Evolutionary conservation across 176 grass and related monocot species (phyloP), one percentile per base, ranked within the genome.

Genomic region (Carex pumila): DNA sequence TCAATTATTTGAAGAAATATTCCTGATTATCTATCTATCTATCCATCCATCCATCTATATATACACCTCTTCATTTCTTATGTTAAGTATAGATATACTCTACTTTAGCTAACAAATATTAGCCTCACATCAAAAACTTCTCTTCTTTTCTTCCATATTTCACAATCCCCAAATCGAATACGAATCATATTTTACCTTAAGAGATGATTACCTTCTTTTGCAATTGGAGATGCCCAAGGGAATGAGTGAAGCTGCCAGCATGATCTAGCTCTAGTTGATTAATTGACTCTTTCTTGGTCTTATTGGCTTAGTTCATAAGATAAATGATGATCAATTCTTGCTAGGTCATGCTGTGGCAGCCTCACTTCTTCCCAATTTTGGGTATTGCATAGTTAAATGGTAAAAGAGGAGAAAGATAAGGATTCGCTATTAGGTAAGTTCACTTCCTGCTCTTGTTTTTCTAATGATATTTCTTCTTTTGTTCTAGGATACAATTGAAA

Each of bases 241-340:
- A 89, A 89, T 71, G 85, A 82, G 84, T 93, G 91, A 93, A 93
- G 91, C 91, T 93, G 91, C 91, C 91, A 93, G 91, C 91, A 91
- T 93, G 91, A 93, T 93, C 91, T 91, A 89, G 88, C 19, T 41
- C 66, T 82, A 75, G 57, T 80, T 83, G 63, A 65, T 52, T 76
- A 43, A 45, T 39, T 39, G 5, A 17, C 12, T 54, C 57, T 36
- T 57, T 22, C 13, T 36, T 56, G 13, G 15, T 12, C 6, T 57
- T 22, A 14, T 78, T 17, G 29, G 25, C 19, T 62, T 62, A 9
- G 1, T 7, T 30, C 17, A 31, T 17, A 57, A 43, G 30, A 31
- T 69, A 50, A 22, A 84, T 67, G 25, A 45, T 49, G 4, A 53
- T 86, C 84, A 93, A 89, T 87, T 93, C 50, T 78, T 78, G 73